Percentiles rank a stretch among this genome's conserved stretches.
Evolutionary conservation across 352 stramenopile species (phyloP).

Genomic region (Phytopythium mirpurense): DNA sequence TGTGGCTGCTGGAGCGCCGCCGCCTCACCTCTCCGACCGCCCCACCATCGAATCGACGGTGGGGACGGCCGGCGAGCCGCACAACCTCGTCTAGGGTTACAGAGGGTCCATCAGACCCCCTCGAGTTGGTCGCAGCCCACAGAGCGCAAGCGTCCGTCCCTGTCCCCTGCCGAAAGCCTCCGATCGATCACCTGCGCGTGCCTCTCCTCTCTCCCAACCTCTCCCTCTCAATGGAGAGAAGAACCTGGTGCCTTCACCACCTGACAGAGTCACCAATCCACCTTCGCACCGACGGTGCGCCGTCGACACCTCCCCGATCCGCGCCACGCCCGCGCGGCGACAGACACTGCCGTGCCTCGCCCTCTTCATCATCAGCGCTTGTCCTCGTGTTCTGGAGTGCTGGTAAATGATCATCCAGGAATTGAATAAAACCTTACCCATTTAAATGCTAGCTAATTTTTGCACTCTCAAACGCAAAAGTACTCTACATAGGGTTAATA

Average conservation of each 20-base stretch:
- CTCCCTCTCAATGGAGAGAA: background rate
- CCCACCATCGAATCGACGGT: background rate
- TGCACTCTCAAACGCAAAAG: too few relatives aligned
- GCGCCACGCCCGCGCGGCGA: background rate
- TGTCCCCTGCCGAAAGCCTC: background rate
- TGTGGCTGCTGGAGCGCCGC: conserved; percentile 3
- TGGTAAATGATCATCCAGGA: too few relatives aligned
- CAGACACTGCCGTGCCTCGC: background rate
- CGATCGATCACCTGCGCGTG: background rate
- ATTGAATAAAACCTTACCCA: too few relatives aligned
- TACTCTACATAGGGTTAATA: too few relatives aligned
- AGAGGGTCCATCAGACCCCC: conserved; percentile 49
- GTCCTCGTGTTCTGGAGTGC: background rate
- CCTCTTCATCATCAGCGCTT: conserved; percentile 7
- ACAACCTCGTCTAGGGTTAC: conserved; percentile 57
- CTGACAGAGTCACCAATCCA: background rate
- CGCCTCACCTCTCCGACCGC: conserved; percentile 1
- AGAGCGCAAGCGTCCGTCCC: conserved; percentile 1
- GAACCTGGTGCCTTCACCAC: background rate
- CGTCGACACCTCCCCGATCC: background rate
- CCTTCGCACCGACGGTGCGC: too few relatives aligned
- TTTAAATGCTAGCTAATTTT: too few relatives aligned
- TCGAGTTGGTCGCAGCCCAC: conserved; percentile 18
- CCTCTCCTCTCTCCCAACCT: background rate
- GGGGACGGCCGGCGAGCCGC: background rate